Conservation (phyloP, 805 yeast genomes). For the Priceomyces castillae region DNA sequence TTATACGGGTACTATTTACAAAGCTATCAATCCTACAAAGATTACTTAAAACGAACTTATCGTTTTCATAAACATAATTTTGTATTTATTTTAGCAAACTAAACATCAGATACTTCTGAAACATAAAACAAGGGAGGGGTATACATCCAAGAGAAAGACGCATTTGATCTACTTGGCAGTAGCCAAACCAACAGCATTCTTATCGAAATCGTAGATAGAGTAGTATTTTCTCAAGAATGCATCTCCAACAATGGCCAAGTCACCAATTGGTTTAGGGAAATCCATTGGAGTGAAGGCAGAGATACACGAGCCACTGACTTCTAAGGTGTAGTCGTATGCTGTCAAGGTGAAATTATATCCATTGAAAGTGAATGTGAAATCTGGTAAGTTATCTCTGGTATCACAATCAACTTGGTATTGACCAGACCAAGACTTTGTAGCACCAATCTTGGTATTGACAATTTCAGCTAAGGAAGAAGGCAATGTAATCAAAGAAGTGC, state of each 20-base stretch:
- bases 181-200: slow-evolving; percentile 94
- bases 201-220: slow-evolving; percentile 88
- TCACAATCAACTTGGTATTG: slow-evolving; percentile 94
- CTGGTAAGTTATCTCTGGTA: slow-evolving; percentile 80
- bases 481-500: slow-evolving; percentile 92
- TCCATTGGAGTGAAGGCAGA: slow-evolving; percentile 97
- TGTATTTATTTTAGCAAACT: too few relatives aligned
- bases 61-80: too few relatives aligned
- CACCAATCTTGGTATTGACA: slow-evolving; percentile 93
- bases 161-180: slow-evolving; percentile 42
- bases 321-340: slow-evolving; percentile 90
- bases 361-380: slow-evolving; percentile 82
- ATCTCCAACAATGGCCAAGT: slow-evolving; percentile 94
- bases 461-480: slow-evolving; percentile 96
- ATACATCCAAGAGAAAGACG: neutral
- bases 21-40: too few relatives aligned
- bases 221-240: slow-evolving; percentile 95
- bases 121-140: neutral
- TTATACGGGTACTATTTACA: too few relatives aligned
- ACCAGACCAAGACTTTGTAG: slow-evolving; percentile 95
- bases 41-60: too few relatives aligned
- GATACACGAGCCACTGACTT: slow-evolving; percentile 91
- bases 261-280: slow-evolving; percentile 95
- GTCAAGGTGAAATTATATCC: slow-evolving; percentile 90
- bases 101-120: neutral